Evolutionary conservation across 108 stramenopile genomes (phyloP).

Genomic region (Cyclotella choctawhatcheeana): DNA sequence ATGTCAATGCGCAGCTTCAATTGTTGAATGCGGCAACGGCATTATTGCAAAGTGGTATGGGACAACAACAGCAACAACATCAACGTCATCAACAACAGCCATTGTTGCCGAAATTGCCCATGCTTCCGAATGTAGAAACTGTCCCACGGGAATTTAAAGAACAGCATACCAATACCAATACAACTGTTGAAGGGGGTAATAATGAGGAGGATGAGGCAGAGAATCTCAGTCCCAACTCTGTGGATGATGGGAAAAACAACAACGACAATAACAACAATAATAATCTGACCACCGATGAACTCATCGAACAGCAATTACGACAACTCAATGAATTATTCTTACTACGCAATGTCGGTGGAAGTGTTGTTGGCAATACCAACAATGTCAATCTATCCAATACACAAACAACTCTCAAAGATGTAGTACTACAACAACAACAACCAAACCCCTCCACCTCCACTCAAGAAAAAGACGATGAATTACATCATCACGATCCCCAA

Average conservation of each 20-base stretch:
- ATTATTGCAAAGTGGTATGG: constrained; percentile 22
- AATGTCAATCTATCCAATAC: neutral
- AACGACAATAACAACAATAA: neutral
- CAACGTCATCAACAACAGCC: neutral
- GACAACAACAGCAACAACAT: neutral
- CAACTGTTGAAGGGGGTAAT: neutral
- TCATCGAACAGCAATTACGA: constrained; percentile 41
- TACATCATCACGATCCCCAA: constrained; percentile 8
- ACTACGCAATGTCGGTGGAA: constrained; percentile 10
- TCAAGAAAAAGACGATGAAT: constrained; percentile 19
- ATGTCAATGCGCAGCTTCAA: constrained; percentile 22
- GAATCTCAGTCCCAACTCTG: neutral
- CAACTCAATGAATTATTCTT: constrained; percentile 43
- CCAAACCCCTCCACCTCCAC: too few relatives aligned
- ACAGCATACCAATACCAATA: neutral
- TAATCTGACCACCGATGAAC: constrained; percentile 23
- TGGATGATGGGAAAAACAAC: neutral
- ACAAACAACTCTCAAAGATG: too few relatives aligned
- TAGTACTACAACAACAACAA: neutral
- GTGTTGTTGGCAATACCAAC: too few relatives aligned
- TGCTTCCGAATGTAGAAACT: constrained; percentile 10
- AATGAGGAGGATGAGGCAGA: too few relatives aligned
- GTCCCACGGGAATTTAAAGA: constrained; percentile 7
- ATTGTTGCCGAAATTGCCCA: neutral
- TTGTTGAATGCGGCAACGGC: constrained; percentile 42